Percentiles rank a stretch among this genome's conserved stretches.
These are phyloP conservation scores for Rhizophora mangle DNA, from an alignment of 345 rosid genomes.

Conservation along the genomic window DNA sequence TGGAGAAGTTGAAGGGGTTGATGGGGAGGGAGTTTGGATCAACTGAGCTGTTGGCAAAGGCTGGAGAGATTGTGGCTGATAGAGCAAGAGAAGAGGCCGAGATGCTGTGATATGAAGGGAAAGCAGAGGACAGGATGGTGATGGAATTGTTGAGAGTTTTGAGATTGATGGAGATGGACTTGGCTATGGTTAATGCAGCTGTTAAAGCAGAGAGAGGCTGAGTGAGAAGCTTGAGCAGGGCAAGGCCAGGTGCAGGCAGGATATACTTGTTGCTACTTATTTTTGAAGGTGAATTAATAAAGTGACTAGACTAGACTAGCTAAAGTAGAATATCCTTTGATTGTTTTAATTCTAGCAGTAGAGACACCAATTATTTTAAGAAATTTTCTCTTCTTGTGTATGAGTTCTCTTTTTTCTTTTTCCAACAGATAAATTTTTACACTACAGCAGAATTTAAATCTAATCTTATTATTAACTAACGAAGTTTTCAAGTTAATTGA, in stretches of 20 bases:
- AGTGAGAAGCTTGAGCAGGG: slow-evolving; percentile 66
- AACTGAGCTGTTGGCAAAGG: slow-evolving; percentile 61
- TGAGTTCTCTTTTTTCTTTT: too few relatives aligned
- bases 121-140: slow-evolving; percentile 81
- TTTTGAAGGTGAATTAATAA: slow-evolving; percentile 33
- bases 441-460: too few relatives aligned
- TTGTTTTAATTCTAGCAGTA: too few relatives aligned
- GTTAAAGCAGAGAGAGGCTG: slow-evolving; percentile 77
- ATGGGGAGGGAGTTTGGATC: slow-evolving; percentile 81
- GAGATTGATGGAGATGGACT: slow-evolving; percentile 94
- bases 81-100: slow-evolving; percentile 90
- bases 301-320: too few relatives aligned
- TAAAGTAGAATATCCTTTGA: too few relatives aligned
- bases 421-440: too few relatives aligned
- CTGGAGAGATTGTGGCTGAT: slow-evolving; percentile 81
- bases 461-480: too few relatives aligned
- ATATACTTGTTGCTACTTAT: slow-evolving; percentile 72
- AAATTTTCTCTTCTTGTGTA: too few relatives aligned
- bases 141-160: slow-evolving; percentile 82
- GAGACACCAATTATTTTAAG: too few relatives aligned
- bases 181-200: slow-evolving; percentile 88
- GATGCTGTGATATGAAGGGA: slow-evolving; percentile 66
- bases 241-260: slow-evolving; percentile 82
- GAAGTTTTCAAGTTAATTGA: too few relatives aligned
- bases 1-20: slow-evolving; percentile 63